Evolutionary conservation across 1,284 basidiomycete genomes (phyloP), one percentile per base, ranked within the genome.

Genomic region (Leccinum cinnamomeum): DNA sequence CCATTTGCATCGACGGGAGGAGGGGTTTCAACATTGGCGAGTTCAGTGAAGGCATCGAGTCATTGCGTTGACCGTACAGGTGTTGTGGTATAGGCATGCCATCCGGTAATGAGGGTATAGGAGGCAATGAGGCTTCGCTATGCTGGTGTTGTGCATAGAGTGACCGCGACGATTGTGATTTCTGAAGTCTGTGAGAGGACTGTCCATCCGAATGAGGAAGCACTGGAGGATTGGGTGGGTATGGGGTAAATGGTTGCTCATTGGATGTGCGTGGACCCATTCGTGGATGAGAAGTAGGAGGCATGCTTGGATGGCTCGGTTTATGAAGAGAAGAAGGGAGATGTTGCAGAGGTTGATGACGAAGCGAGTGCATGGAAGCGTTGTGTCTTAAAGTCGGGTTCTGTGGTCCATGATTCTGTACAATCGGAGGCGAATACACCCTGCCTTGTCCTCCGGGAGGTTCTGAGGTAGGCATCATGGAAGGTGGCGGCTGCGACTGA

Each of bases 141-240:
- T 79, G 77, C 39, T 85, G 83, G 65, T 81, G 81, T 65, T 86
- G 85, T 41, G 84, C 79, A 58, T 78, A 78, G 33, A 90, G 78
- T 12, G 87, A 89, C n/a, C 81, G 81, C 28, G 82, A 77, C 5
- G 90, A 90, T n/a, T 80, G 75, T 11, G 82, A 82, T 71, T 87
- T 88, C 56, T 81, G 83, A 25, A 90, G 68, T 16, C 73, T 78
- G 20, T 71, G 64, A 7, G 58, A 50, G 75, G 77, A 39, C 68
- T 79, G 77, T 54, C 81, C 79, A 6, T 53, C 46, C 5, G 56
- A 55, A 39, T 65, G 61, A 20, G 65, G 53, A 30, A 35, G 41
- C n/a, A 56, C 54, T 51, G 61, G 61, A 25, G 63, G 66, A 33
- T 50, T 62, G 23, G 60, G 39, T 18, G 63, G 46, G 44, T 59